A percentile compares a stretch with the other conserved stretches of the same genome.
These are phyloP conservation scores for Komagataella kurtzmanii DNA, from an alignment of 805 yeast species.

Conservation along the genomic window DNA sequence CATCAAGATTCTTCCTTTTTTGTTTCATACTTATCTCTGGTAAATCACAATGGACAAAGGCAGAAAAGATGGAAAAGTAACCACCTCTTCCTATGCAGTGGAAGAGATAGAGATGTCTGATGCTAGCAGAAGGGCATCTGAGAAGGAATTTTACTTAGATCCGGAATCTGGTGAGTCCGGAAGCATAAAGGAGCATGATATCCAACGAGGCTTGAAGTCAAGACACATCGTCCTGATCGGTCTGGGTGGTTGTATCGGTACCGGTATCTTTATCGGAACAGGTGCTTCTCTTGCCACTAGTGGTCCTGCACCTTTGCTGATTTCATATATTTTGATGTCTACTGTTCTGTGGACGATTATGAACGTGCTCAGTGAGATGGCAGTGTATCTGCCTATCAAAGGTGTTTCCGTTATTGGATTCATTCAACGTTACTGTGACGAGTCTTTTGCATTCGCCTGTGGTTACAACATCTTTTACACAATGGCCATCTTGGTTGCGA, in stretches of 20 bases:
- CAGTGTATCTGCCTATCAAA: constrained; percentile 43
- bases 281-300: constrained; percentile 23
- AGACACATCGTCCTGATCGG: constrained; percentile 54
- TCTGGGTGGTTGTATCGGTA: constrained; percentile 62
- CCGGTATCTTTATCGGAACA: constrained; percentile 41
- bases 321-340: constrained; percentile 53
- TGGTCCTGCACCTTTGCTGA: constrained; percentile 25
- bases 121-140: background rate
- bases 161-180: background rate
- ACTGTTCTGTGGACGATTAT: constrained; percentile 52
- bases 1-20: background rate
- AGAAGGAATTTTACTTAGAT: background rate
- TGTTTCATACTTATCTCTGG: background rate
- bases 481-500: constrained; percentile 20
- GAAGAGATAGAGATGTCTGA: background rate
- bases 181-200: constrained; percentile 3
- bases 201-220: constrained; percentile 28
- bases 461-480: constrained; percentile 24
- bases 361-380: constrained; percentile 54
- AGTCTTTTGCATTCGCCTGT: constrained; percentile 15
- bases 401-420: constrained; percentile 22
- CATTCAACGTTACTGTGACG: constrained; percentile 15
- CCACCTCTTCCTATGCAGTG: background rate
- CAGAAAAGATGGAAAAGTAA: background rate
- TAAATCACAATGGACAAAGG: background rate